Evolutionary conservation across 2,329 filamentous ascomycete genomes (phyloP), one percentile per base, ranked within the genome.

Genomic region (Diaporthe citri): DNA sequence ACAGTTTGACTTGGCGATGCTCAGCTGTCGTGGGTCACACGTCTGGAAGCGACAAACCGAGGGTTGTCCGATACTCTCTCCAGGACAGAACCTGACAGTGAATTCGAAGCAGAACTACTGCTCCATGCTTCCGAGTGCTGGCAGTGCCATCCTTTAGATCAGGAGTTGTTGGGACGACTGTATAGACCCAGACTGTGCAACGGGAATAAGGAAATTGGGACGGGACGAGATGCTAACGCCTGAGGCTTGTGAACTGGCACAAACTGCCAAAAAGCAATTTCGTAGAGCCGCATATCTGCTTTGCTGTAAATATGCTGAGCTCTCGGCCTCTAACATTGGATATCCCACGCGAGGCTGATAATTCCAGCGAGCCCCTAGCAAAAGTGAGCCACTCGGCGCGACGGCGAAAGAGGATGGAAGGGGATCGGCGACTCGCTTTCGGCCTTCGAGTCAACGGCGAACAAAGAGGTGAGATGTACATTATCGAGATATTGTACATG

Each of bases 21-120:
- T 55, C 46, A 41, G 22, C 17, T 31, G 4, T 39, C 41, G 64
- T 55, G 64, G 48, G 34, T 15, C 64, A 41, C 31, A 55, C n/a
- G 15, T 41, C 5, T 31, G 15, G n/a, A 28, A 25, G 36, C 7
- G 36, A 51, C 4, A 51, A 0, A 39, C 12, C 48, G 41, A 36
- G 22, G 28, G 22, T 36, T 31, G n/a, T 48, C 41, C 69, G 43
- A 22, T 17, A 20, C 43, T 25, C n/a, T 43, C 43, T 15, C 17
- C 15, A 10, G 36, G 22, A 34, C 25, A 31, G 48, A 15, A 36
- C 2, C 57, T 36, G 25, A 22, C 2, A 15, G 10, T 46, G 20
- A 22, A 5, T 43, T 64, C 22, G 22, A 46, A 46, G 71, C 71
- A 72, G 57, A 22, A 64, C 46, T 64, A 64, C 71, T 72, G 57